Evolutionary conservation across 208 protist species (phyloP).

Genomic region (Leishmania lainsoni): DNA sequence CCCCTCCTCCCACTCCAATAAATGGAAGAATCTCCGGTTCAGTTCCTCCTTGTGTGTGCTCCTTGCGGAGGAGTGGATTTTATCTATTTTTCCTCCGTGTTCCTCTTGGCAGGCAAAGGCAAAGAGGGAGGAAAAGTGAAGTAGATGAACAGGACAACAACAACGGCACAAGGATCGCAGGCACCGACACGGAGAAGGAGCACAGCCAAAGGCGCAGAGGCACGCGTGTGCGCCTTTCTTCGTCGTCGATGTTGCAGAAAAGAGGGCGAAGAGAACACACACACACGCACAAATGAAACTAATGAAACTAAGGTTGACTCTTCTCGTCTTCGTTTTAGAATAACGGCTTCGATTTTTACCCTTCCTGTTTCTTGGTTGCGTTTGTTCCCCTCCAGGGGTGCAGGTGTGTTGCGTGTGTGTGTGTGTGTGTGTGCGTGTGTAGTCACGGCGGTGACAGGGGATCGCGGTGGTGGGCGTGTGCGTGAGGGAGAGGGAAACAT

Average conservation of each 20-base stretch:
- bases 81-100: background rate
- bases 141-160: constrained; percentile 7
- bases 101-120: background rate
- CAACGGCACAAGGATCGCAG: background rate
- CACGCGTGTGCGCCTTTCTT: no score
- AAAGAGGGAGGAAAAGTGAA: background rate
- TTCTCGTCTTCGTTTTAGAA: background rate
- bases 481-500: constrained; percentile 5
- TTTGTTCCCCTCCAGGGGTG: background rate
- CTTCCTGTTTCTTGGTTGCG: background rate
- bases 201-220: background rate
- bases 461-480: constrained; percentile 11
- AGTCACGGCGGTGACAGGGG: background rate
- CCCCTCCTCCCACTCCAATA: background rate
- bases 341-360: background rate
- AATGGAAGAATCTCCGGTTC: no score
- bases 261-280: background rate
- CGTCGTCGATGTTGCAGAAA: background rate
- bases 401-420: background rate
- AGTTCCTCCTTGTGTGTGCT: no score
- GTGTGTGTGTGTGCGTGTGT: constrained; percentile 3
- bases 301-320: background rate
- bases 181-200: background rate
- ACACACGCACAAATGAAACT: background rate
- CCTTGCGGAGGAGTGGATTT: constrained; percentile 2